Conservation (phyloP, 257 asterid species). For the Leonotis leonurus region DNA sequence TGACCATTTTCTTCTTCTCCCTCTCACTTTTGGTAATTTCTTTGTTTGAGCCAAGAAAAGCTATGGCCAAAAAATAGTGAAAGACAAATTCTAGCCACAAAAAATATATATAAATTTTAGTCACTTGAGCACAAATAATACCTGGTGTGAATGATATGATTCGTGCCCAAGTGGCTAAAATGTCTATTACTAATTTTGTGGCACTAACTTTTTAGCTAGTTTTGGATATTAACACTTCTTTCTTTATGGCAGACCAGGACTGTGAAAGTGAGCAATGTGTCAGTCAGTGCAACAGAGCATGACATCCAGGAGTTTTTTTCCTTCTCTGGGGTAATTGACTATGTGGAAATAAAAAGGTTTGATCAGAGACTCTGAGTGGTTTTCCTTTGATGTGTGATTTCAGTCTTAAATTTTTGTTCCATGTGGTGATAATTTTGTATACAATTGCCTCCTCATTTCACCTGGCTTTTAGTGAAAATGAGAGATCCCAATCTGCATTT, state of each 20-base stretch:
- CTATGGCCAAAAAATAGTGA: too few species aligned
- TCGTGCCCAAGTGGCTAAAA: too few species aligned
- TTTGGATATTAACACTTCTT: too few species aligned
- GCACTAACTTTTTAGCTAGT: too few species aligned
- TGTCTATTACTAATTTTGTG: too few species aligned
- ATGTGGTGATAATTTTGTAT: background rate
- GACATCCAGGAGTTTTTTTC: conserved; percentile 74
- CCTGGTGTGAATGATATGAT: too few species aligned
- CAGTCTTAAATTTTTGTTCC: background rate
- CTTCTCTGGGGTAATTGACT: conserved; percentile 60
- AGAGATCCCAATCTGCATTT: conserved; percentile 49
- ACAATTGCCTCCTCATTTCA: background rate
- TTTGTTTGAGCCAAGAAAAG: too few species aligned
- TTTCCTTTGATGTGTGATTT: background rate
- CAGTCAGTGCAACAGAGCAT: conserved; percentile 48
- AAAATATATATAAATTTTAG: too few species aligned
- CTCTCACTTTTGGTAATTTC: background rate
- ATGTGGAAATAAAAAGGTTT: conserved; percentile 54
- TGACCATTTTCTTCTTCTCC: background rate
- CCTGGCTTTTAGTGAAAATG: conserved; percentile 38
- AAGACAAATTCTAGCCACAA: too few species aligned
- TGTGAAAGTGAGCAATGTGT: conserved; percentile 66
- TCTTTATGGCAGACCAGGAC: conserved; percentile 39
- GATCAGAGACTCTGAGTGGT: conserved; percentile 5
- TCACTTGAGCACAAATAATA: too few species aligned